A percentile compares a stretch with the other conserved stretches of the same genome.
Conservation (phyloP, 345 rosid genomes). For the Citrus medica region DNA sequence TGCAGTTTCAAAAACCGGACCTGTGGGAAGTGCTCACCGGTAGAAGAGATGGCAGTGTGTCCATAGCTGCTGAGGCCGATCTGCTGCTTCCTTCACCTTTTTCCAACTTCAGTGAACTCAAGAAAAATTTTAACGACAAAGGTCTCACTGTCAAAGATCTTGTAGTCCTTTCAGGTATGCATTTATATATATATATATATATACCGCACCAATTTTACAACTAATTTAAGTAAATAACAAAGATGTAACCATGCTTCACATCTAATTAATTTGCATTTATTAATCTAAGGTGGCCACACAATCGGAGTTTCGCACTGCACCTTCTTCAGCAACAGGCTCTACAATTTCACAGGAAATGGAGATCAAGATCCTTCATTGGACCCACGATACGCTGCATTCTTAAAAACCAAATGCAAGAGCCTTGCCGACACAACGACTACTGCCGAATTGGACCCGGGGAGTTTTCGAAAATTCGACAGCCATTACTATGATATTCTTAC, state of each 20-base stretch:
- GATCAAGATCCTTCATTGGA: conserved; percentile 56
- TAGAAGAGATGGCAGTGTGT: conserved; percentile 64
- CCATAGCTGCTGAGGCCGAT: conserved; percentile 35
- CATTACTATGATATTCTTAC: conserved; percentile 38
- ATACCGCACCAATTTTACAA: neutral
- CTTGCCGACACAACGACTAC: conserved; percentile 25
- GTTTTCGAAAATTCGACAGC: conserved; percentile 37
- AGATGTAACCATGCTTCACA: neutral
- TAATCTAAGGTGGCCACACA: conserved; percentile 58
- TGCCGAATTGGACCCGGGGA: conserved; percentile 58
- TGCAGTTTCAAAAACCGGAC: conserved; percentile 37
- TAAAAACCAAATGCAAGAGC: conserved; percentile 43
- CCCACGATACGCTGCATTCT: conserved; percentile 29
- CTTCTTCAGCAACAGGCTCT: conserved; percentile 48
- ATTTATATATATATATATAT: neutral
- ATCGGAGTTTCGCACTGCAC: conserved; percentile 57
- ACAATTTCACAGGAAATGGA: conserved; percentile 68
- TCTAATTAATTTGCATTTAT: neutral
- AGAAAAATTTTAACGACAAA: conserved; percentile 28
- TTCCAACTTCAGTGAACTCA: conserved; percentile 45
- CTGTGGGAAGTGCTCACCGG: conserved; percentile 74
- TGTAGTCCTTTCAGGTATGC: conserved; percentile 62
- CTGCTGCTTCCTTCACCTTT: conserved; percentile 57
- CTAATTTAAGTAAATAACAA: neutral
- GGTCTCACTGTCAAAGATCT: conserved; percentile 61